These are phyloP conservation scores for Emericellopsis atlantica DNA, from an alignment of 2,329 filamentous ascomycete genomes.

Conservation along the genomic window DNA sequence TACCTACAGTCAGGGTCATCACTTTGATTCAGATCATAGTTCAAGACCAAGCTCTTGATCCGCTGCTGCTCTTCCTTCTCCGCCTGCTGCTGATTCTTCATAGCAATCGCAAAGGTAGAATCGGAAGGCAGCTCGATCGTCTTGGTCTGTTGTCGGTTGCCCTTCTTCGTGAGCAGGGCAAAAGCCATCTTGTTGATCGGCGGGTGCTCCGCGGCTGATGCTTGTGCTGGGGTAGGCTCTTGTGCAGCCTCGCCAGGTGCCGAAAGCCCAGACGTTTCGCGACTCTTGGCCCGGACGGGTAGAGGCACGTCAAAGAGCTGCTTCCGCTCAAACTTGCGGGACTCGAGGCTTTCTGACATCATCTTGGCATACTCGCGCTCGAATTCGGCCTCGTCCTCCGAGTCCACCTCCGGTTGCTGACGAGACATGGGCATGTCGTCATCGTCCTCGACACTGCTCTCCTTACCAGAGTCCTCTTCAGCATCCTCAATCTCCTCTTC, in stretches of 20 bases:
- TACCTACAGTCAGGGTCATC: constrained; percentile 68
- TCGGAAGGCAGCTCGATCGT: constrained; percentile 84
- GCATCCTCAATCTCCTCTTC: constrained; percentile 44
- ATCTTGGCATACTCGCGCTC: constrained; percentile 96
- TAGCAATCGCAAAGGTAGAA: constrained; percentile 87
- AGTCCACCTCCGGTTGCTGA: constrained; percentile 80
- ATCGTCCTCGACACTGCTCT: constrained; percentile 68
- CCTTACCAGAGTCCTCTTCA: constrained; percentile 13
- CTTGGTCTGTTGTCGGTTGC: constrained; percentile 86
- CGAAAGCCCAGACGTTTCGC: constrained; percentile 33
- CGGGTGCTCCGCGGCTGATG: constrained; percentile 3
- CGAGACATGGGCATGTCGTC: constrained; percentile 75
- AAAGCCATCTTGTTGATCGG: constrained; percentile 72
- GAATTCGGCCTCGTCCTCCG: constrained; percentile 92
- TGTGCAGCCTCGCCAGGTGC: constrained; percentile 12
- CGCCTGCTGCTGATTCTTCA: constrained; percentile 91
- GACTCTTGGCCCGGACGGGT: constrained; percentile 66
- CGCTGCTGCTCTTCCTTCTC: constrained; percentile 94
- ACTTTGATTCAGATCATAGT: constrained; percentile 82
- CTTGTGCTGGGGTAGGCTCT: constrained; percentile 4
- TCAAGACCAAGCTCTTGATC: constrained; percentile 95
- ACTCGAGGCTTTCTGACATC: constrained; percentile 95
- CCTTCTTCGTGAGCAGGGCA: constrained; percentile 87
- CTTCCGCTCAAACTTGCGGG: constrained; percentile 91
- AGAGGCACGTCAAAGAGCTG: constrained; percentile 91